These are phyloP conservation scores for Mycosarcoma maydis DNA, from an alignment of 1,284 basidiomycete genomes.

Conservation along the genomic window DNA sequence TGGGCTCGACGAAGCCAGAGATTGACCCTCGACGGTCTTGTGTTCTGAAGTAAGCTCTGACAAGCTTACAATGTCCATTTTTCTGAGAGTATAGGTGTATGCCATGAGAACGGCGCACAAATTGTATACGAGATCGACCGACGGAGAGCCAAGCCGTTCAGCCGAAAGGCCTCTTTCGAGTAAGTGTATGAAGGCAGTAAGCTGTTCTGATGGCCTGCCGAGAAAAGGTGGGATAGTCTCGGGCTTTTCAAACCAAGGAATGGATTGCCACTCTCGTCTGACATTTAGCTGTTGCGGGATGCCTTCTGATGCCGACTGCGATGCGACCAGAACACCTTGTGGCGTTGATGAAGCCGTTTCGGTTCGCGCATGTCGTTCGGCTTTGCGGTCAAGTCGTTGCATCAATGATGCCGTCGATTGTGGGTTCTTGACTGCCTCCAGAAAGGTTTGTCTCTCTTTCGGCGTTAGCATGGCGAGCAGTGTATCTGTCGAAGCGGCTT, in stretches of 20 bases:
- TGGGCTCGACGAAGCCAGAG: too few relatives aligned
- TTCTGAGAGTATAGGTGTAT: constrained; percentile 46
- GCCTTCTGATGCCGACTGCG: not conserved
- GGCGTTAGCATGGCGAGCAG: constrained; percentile 48
- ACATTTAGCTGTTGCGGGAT: not conserved
- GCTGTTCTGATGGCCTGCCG: not conserved
- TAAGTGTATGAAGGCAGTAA: constrained; percentile 7
- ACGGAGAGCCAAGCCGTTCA: too few relatives aligned
- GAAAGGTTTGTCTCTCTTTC: constrained; percentile 34
- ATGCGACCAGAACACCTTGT: constrained; percentile 5
- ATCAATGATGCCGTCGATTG: constrained; percentile 25
- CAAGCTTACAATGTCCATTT: constrained; percentile 42
- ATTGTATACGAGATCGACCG: constrained; percentile 39
- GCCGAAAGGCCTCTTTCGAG: constrained; percentile 10
- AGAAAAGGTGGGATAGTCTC: constrained; percentile 4
- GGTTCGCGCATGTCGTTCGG: not conserved
- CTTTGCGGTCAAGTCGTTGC: constrained; percentile 21
- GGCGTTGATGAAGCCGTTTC: not conserved
- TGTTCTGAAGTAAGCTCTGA: not conserved
- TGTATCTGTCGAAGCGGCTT: constrained; percentile 27
- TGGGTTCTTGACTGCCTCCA: constrained; percentile 25
- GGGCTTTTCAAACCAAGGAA: constrained; percentile 27
- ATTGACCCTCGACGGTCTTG: too few relatives aligned
- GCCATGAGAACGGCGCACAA: constrained; percentile 44
- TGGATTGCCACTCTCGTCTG: constrained; percentile 11